Evolutionary conservation across 1,284 basidiomycete genomes (phyloP), one percentile per base, ranked within the genome.

Genomic region (Ceratorhiza oryzae-sativae): DNA sequence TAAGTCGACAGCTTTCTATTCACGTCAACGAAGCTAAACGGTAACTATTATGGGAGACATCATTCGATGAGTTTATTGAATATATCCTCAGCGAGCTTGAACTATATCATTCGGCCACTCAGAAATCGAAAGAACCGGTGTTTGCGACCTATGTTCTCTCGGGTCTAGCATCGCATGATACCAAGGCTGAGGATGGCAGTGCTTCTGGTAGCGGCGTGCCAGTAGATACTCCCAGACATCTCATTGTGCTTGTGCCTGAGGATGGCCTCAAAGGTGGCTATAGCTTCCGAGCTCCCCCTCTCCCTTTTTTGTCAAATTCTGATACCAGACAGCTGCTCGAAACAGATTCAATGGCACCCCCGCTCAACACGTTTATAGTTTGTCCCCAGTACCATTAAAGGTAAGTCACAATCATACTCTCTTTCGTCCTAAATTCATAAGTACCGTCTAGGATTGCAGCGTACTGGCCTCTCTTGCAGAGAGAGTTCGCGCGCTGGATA

Each of bases 1-100:
- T 92, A 62, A 92, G 90, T 77, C 85, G 89, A 74, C 85, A 85
- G 55, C 84, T 90, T 51, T 82, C 83, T 0, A 82, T 92, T 65
- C 88, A 92, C 76, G 90, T 92, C 75, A 90, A 91, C 77, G 79
- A 80, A 41, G 90, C 91, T 10, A 92, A 91, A 79, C 88, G 88
- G 90, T 91, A 74, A 77, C 86, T 72, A 70, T 8, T 34, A 5
- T 10, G 30, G 13, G 18, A 1, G 39, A 10, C 27, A 89, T 90
- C n/a, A 27, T 30, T 63, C 18, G 39, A 39, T 23, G 18, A 61
- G 23, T 23, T 42, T 41, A 46, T 15, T 6, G 60, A 62, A 39
- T 32, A 36, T 36, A 39, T 59, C 18, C 32, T 12, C 75, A 92
- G 90, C 76, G 87, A 88, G 76, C 83, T 92, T n/a, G 85, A 85